phyloP scores from a whole-genome alignment of 148 eudicot genomes.

The Polygonum aviculare region DNA sequence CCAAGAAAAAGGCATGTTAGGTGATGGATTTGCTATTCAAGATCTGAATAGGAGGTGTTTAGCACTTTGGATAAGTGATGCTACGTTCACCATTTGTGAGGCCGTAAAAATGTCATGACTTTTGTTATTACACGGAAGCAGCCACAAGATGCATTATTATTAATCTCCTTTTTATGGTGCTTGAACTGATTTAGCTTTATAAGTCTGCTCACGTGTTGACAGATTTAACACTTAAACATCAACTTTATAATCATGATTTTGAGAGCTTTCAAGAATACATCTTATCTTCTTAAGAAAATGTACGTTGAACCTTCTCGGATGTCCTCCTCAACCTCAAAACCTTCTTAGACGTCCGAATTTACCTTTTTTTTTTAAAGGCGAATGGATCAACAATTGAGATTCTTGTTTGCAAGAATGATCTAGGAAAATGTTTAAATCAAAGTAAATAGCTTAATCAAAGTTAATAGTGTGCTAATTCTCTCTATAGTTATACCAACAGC shows the following conservation, averaged over 20 bases:
- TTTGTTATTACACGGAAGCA: not conserved
- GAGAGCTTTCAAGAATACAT: not conserved
- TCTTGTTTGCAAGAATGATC: too few species aligned
- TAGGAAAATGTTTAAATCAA: too few species aligned
- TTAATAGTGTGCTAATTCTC: too few species aligned
- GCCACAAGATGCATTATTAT: not conserved
- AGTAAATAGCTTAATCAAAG: too few species aligned
- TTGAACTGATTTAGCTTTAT: not conserved
- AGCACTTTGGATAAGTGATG: too few species aligned
- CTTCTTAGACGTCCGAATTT: too few species aligned
- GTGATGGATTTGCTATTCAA: not conserved
- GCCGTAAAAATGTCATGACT: not conserved
- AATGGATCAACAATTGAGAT: too few species aligned
- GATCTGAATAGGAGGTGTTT: not conserved
- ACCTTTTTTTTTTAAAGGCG: too few species aligned
- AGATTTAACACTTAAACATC: not conserved
- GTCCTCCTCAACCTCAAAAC: too few species aligned
- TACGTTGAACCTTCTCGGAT: not conserved
- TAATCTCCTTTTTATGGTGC: not conserved
- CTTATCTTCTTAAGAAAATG: not conserved
- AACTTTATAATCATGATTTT: not conserved
- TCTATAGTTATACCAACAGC: too few species aligned
- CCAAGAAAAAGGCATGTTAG: not conserved
- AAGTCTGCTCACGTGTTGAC: not conserved
- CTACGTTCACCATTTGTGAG: not conserved